A percentile compares a stretch with the other conserved stretches of the same genome.
phyloP scores from a whole-genome alignment of 208 protist species.

The Acanthamoeba culbertsoni region DNA sequence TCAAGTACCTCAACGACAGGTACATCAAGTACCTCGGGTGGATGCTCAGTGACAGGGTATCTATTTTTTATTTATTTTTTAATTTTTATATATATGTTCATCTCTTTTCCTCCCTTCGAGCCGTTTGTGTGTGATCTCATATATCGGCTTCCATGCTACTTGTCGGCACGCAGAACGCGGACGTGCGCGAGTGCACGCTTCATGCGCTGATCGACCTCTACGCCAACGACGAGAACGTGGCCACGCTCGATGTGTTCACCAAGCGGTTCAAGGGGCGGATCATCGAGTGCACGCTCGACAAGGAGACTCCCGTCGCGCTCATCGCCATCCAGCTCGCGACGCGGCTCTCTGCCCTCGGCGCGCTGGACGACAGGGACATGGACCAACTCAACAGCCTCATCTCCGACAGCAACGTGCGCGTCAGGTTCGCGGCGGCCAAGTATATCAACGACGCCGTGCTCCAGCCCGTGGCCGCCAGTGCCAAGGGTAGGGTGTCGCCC shows the following conservation, averaged over 20 bases:
- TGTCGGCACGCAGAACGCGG: not conserved
- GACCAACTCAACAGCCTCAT: conserved; percentile 19
- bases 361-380: conserved; percentile 8
- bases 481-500: not conserved
- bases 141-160: not conserved
- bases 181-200: not conserved
- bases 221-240: not conserved
- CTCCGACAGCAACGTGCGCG: conserved; percentile 44
- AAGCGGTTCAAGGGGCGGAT: conserved; percentile 52
- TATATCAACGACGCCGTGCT: conserved; percentile 19
- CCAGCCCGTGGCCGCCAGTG: not conserved
- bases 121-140: not conserved
- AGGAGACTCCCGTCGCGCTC: not conserved
- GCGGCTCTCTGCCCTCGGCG: not conserved
- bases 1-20: conserved; percentile 61
- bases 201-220: not conserved
- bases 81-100: no score
- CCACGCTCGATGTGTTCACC: conserved; percentile 36
- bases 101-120: not conserved
- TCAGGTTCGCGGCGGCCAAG: conserved; percentile 25
- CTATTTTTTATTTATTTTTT: no score
- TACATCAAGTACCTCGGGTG: conserved; percentile 67
- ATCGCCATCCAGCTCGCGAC: not conserved
- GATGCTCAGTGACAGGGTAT: conserved; percentile 64
- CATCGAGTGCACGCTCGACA: conserved; percentile 38